Evolutionary conservation across 768 basidiomycete genomes (phyloP), one percentile per base, ranked within the genome.

Genomic region (Pleurotus cornucopiae): DNA sequence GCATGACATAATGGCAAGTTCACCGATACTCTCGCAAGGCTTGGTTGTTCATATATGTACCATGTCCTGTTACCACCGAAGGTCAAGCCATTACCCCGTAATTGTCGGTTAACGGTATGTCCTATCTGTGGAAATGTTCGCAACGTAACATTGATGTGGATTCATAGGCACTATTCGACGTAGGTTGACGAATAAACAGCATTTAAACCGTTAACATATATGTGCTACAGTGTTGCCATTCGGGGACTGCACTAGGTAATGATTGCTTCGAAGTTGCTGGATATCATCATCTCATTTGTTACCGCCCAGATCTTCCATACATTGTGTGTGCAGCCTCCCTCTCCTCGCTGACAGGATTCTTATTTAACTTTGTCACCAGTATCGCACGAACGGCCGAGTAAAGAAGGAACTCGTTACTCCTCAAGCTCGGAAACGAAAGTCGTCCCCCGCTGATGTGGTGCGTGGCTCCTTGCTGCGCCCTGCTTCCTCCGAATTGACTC

Each of bases 381-480:
- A 86, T 62, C 78, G 80, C n/a, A 73, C 82, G n/a, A 74, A 77
- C 59, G 83, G 83, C 4, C 73, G 78, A 45, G 63, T 83, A 51
- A 81, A 76, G 59, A 77, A 78, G 2, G 69, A 61, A 23, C 74
- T 77, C 0, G 63, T 82, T 34, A 66, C 68, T 39, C 57, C 63
- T 26, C 67, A 65, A 12, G 62, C 70, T 37, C 66, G 65, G 56
- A 57, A 55, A n/a, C 55, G 62, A 18, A 87, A 85, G 64, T 73
- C 76, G 9, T 83, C 85, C 5, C 67, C 78, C 0, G 94, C 89
- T 2, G 95, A 98, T 64, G 91, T 80, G 18, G 79, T 78, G 58
- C n/a, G 51, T 49, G 20, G 12, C 30, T 16, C 5, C 21, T 23
- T 13, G 13, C 13, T 7, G n/a, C 21, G 14, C 16, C 6, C 9